phyloP scores from a whole-genome alignment of 768 basidiomycete genomes.

The Hypholoma fasciculare region DNA sequence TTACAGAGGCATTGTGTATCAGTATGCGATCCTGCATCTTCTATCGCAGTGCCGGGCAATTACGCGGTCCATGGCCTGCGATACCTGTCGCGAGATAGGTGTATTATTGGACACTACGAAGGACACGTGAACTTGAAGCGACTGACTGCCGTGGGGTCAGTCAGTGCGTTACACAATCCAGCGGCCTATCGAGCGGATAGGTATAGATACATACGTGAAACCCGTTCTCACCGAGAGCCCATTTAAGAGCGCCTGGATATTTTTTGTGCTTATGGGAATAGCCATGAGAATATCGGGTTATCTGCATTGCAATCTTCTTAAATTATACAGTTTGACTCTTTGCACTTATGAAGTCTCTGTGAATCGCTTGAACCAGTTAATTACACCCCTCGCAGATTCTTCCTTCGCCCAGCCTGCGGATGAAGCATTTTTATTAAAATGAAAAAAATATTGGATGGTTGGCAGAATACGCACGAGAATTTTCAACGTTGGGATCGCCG shows the following conservation, averaged over 20 bases:
- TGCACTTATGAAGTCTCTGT: not conserved
- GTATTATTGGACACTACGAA: too few relatives aligned
- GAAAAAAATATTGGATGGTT: not conserved
- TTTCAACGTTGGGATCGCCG: slow-evolving; percentile 41
- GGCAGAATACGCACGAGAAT: slow-evolving; percentile 29
- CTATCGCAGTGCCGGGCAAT: not conserved
- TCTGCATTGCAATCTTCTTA: not conserved
- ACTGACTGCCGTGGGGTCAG: too few relatives aligned
- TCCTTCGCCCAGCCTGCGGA: slow-evolving; percentile 59
- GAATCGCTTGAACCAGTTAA: slow-evolving; percentile 55
- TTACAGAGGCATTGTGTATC: not conserved
- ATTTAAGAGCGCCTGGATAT: too few relatives aligned
- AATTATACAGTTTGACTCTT: not conserved
- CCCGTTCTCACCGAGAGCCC: too few relatives aligned
- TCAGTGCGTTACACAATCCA: too few relatives aligned
- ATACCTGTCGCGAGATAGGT: too few relatives aligned
- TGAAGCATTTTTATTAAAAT: not conserved
- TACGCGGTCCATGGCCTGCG: not conserved
- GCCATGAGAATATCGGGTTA: not conserved
- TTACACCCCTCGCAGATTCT: slow-evolving; percentile 50
- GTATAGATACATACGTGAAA: too few relatives aligned
- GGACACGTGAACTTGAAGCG: too few relatives aligned
- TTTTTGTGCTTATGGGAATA: not conserved
- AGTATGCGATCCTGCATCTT: too few relatives aligned
- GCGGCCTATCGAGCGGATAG: too few relatives aligned